phyloP scores from a whole-genome alignment of 2,329 filamentous ascomycete genomes.

The Venturia pyrina region DNA sequence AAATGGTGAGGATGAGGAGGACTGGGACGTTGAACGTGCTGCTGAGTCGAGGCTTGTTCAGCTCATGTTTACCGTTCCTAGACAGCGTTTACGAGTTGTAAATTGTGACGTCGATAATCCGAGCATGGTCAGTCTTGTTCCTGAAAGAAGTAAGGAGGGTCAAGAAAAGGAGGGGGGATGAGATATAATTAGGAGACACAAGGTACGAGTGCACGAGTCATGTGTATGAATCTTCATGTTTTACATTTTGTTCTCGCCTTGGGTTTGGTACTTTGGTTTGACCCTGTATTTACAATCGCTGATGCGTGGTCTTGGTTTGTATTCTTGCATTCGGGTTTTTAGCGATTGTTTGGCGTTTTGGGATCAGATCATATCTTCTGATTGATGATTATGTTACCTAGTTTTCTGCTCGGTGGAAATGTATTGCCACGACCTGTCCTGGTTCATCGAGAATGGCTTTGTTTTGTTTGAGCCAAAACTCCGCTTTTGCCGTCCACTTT shows the following conservation, averaged over 20 bases:
- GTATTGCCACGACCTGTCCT: too few relatives aligned
- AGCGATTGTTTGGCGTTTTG: background rate
- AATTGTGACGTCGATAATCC: conserved; percentile 48
- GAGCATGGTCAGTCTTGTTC: conserved; percentile 11
- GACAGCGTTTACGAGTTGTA: conserved; percentile 76
- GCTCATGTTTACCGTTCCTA: conserved; percentile 85
- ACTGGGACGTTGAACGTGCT: conserved; percentile 42
- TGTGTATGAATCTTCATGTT: background rate
- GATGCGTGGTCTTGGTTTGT: background rate
- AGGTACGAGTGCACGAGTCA: background rate
- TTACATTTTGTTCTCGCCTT: background rate
- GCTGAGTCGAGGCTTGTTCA: conserved; percentile 38
- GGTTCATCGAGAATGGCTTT: too few relatives aligned
- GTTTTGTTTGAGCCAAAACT: too few relatives aligned
- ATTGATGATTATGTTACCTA: too few relatives aligned
- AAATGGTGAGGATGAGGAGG: conserved; percentile 24
- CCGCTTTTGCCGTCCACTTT: too few relatives aligned
- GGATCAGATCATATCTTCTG: background rate
- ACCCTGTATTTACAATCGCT: background rate
- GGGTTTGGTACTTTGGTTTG: background rate
- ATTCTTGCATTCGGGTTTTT: background rate
- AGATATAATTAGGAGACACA: background rate
- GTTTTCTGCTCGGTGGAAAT: too few relatives aligned
- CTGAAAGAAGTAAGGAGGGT: background rate
- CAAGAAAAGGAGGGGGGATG: background rate